Evolutionary conservation across 805 yeast genomes (phyloP).

Genomic region (Candida ulmi): DNA sequence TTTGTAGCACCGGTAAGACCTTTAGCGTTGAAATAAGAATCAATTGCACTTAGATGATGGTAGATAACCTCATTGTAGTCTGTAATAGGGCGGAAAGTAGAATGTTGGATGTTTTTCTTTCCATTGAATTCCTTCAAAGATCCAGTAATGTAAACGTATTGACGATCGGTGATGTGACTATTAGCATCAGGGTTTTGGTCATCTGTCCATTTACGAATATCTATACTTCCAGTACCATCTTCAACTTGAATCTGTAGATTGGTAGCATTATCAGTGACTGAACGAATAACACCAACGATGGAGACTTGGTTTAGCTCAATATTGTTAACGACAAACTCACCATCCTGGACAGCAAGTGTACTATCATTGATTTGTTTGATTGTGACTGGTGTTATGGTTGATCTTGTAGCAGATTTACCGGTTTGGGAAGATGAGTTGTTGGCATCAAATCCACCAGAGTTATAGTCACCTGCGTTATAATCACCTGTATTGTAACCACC

Average conservation of each 20-base stretch:
- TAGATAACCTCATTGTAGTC: slow-evolving; percentile 66
- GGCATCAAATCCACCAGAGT: slow-evolving; percentile 31
- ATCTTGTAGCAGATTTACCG: slow-evolving; percentile 25
- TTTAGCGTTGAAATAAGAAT: slow-evolving; percentile 48
- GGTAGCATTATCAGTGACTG: slow-evolving; percentile 52
- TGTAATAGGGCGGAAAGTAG: slow-evolving; percentile 48
- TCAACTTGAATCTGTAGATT: slow-evolving; percentile 57
- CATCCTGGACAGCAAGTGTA: slow-evolving; percentile 56
- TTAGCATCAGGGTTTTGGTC: slow-evolving; percentile 32
- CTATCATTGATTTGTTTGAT: slow-evolving; percentile 66
- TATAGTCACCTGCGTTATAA: slow-evolving; percentile 17
- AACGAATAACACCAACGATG: slow-evolving; percentile 67
- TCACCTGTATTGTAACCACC: slow-evolving; percentile 26
- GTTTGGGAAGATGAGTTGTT: slow-evolving; percentile 29
- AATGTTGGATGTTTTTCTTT: slow-evolving; percentile 59
- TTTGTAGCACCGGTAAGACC: slow-evolving; percentile 29
- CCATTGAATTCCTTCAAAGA: slow-evolving; percentile 55
- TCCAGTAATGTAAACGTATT: slow-evolving; percentile 57
- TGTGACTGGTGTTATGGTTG: slow-evolving; percentile 59
- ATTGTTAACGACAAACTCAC: slow-evolving; percentile 54
- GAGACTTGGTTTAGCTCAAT: slow-evolving; percentile 59
- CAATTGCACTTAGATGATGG: slow-evolving; percentile 61
- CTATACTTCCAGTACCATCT: slow-evolving; percentile 71
- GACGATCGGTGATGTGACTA: slow-evolving; percentile 32
- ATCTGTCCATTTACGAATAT: slow-evolving; percentile 60